Conservation (phyloP, 106 monocot species). For the Phalaenopsis equestris region DNA sequence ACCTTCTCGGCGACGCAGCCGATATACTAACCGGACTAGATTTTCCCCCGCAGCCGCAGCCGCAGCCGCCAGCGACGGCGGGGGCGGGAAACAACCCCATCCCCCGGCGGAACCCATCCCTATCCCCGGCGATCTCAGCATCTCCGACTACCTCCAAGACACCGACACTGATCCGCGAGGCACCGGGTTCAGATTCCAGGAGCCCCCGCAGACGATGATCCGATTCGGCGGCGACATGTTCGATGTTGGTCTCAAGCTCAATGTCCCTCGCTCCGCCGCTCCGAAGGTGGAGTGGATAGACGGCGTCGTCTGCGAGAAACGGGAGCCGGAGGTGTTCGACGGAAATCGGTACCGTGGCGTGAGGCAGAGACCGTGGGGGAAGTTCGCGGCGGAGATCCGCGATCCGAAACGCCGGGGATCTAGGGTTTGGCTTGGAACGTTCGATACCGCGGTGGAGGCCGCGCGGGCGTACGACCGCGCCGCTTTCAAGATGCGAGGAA, state of each 20-base stretch:
- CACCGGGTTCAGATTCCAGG: conserved; percentile 8
- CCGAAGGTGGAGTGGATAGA: conserved; percentile 9
- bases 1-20: conserved; percentile 25
- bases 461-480: conserved; percentile 75
- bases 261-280: conserved; percentile 1
- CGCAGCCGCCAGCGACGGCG: background rate
- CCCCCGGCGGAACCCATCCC: background rate
- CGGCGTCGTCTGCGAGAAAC: conserved; percentile 14
- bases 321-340: background rate
- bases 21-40: too few relatives aligned
- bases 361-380: conserved; percentile 77
- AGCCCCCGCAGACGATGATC: conserved; percentile 15
- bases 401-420: conserved; percentile 60
- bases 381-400: conserved; percentile 68
- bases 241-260: conserved; percentile 8
- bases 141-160: background rate
- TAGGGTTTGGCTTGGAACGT: conserved; percentile 75
- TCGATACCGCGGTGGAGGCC: conserved; percentile 57
- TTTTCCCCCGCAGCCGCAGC: background rate
- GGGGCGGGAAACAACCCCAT: background rate
- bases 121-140: background rate
- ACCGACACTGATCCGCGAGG: background rate
- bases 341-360: conserved; percentile 62
- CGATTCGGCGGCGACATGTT: conserved; percentile 18
- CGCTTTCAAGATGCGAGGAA: conserved; percentile 59